Evolutionary conservation across 805 yeast species (phyloP).

Genomic region (Saccharomycopsis fibuligera): DNA sequence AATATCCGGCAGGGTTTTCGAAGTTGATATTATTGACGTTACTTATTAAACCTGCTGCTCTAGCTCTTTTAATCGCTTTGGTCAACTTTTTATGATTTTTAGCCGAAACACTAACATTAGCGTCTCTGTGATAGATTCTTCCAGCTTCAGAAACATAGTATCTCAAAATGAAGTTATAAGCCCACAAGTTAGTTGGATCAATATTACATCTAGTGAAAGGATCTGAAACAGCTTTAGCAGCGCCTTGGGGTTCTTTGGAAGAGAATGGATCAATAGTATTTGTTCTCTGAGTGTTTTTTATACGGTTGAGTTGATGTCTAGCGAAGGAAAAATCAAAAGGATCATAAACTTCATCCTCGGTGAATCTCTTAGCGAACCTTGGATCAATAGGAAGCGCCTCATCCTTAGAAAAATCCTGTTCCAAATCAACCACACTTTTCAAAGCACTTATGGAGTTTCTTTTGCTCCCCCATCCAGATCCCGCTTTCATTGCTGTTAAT

Average conservation of each 20-base stretch:
- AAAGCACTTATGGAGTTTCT: not conserved
- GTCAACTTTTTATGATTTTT: constrained; percentile 66
- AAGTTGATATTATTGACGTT: constrained; percentile 3
- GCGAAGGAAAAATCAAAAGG: constrained; percentile 75
- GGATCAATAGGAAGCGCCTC: not conserved
- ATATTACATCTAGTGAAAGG: constrained; percentile 45
- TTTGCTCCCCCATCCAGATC: too few species aligned
- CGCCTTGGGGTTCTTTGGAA: constrained; percentile 1
- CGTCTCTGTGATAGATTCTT: constrained; percentile 64
- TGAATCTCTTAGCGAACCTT: not conserved
- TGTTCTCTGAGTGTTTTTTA: not conserved
- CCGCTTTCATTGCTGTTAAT: too few species aligned
- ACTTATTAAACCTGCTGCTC: constrained; percentile 66
- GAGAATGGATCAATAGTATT: constrained; percentile 23
- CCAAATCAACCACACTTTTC: not conserved
- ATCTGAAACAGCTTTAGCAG: constrained; percentile 23
- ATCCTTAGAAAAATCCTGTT: not conserved
- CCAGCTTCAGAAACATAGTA: constrained; percentile 67
- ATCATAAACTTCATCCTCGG: constrained; percentile 45
- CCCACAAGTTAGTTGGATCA: constrained; percentile 65
- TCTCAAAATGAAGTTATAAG: constrained; percentile 64
- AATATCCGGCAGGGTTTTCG: constrained; percentile 66
- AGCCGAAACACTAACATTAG: constrained; percentile 53
- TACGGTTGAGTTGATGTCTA: constrained; percentile 37
- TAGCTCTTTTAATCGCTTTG: constrained; percentile 73